Conservation (phyloP, 306 rosid species). For the Geum urbanum region DNA sequence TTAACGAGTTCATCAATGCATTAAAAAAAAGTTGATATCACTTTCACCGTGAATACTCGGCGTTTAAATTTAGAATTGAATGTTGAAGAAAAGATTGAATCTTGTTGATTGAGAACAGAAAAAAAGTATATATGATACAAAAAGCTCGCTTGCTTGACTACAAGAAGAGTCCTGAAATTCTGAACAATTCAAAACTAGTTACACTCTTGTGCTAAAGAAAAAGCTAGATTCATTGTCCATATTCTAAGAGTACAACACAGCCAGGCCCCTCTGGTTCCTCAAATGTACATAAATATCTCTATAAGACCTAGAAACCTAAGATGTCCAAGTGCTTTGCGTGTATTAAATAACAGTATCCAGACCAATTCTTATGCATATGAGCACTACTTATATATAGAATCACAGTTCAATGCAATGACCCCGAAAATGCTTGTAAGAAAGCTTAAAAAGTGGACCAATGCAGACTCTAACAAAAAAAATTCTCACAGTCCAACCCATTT, state of each 20-base stretch:
- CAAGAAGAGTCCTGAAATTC: conserved; percentile 30
- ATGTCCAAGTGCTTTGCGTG: conserved; percentile 3
- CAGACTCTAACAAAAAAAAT: neutral
- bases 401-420: conserved; percentile 1
- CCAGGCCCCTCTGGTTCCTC: conserved; percentile 37
- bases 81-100: conserved; percentile 7
- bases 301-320: conserved; percentile 33
- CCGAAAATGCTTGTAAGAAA: conserved; percentile 4
- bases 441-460: neutral
- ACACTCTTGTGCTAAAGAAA: conserved; percentile 22
- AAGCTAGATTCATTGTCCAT: conserved; percentile 9
- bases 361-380: conserved; percentile 19
- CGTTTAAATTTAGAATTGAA: neutral
- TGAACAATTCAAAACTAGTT: conserved; percentile 49
- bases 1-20: too few species aligned
- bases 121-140: too few species aligned
- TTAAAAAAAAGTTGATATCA: too few species aligned
- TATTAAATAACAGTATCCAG: conserved; percentile 14
- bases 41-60: too few species aligned
- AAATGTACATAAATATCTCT: conserved; percentile 46
- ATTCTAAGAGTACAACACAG: conserved; percentile 48
- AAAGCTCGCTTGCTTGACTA: conserved; percentile 28
- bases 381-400: conserved; percentile 11
- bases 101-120: neutral
- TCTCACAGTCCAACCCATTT: conserved; percentile 84